Evolutionary conservation across 2,329 filamentous ascomycete species (phyloP).

Genomic region (Ascochyta clinopodiicola): DNA sequence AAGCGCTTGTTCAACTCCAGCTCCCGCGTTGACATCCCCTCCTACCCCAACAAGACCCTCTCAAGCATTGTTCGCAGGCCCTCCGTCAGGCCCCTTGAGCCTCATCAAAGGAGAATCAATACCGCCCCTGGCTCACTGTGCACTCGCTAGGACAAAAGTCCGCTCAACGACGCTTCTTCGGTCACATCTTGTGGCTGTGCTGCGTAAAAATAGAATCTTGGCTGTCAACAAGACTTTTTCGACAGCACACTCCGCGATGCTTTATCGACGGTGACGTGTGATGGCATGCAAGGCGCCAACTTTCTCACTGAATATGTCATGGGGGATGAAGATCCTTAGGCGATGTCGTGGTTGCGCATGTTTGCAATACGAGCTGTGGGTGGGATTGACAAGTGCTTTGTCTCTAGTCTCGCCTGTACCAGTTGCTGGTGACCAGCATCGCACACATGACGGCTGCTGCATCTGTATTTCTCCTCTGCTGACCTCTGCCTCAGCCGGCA

Average conservation of each 20-base stretch:
- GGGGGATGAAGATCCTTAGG: background rate
- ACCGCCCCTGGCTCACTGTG: slow-evolving; percentile 8
- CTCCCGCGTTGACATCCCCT: background rate
- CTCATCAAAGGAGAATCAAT: slow-evolving; percentile 1
- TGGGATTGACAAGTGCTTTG: background rate
- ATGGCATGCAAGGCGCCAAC: slow-evolving; percentile 6
- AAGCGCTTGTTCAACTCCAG: slow-evolving; percentile 9
- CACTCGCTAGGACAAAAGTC: slow-evolving; percentile 8
- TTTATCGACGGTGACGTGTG: slow-evolving; percentile 14
- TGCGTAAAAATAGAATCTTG: slow-evolving; percentile 17
- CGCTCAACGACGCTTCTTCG: slow-evolving; percentile 11
- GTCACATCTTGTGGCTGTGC: slow-evolving; percentile 19
- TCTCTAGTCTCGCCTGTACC: background rate
- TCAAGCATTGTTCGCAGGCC: background rate
- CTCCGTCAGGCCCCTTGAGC: background rate
- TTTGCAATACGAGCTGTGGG: background rate
- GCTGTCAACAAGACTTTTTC: slow-evolving; percentile 16
- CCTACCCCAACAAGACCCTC: background rate
- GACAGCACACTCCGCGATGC: slow-evolving; percentile 8
- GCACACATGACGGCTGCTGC: background rate
- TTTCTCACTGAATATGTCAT: background rate
- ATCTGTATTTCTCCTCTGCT: background rate
- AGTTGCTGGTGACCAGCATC: background rate
- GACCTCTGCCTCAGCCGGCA: background rate
- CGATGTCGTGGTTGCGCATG: background rate